Base-by-base conservation (phyloP, 306 rosid genomes). In the Rosa chinensis region DNA sequence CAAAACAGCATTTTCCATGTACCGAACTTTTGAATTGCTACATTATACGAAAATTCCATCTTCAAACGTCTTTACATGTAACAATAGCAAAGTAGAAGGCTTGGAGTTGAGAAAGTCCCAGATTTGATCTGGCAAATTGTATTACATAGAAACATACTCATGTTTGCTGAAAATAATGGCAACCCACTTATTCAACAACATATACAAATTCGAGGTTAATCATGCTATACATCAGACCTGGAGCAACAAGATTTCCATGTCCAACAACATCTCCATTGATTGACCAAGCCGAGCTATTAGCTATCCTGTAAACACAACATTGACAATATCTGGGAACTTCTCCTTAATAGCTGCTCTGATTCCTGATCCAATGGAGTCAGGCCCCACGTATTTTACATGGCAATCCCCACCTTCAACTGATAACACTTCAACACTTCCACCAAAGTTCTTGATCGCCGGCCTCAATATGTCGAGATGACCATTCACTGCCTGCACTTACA, bases 261-360 rank as follows among this genome's bases (percentile, higher is more conserved):
- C 8, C 78, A 56, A 37, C 21, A 11, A 72, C 63, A 50, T 14
- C 44, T 45, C 76, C 35, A 52, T 37, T 52, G 18, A 67, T 40
- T 1, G 11, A 12, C 45, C 45, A 35, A 37, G 12, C 43, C 0
- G 23, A 66, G 71, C 47, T 39, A 78, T 12, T 5, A 13, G 74
- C 89, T 88, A 90, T 55, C 79, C 11, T 2, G 87, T 49, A 59
- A 95, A 88, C 61, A 83, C 84, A 64, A 93, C 97, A 83, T 90
- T 89, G 79, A 84, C 85, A 50, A 93, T 85, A 66, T 96, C 97
- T 6, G 98, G 92, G 80, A 93, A 93, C 86, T 81, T 93, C 88
- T 95, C 99, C 72, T 93, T 93, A 76, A 93, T 93, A 0, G 99
- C 96, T 18, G 99, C 99, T 88, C 86, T 91, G 78, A 93, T 81